Evolutionary conservation across 192 early-diverging fungal species (phyloP).

Genomic region (Backusella westeae): DNA sequence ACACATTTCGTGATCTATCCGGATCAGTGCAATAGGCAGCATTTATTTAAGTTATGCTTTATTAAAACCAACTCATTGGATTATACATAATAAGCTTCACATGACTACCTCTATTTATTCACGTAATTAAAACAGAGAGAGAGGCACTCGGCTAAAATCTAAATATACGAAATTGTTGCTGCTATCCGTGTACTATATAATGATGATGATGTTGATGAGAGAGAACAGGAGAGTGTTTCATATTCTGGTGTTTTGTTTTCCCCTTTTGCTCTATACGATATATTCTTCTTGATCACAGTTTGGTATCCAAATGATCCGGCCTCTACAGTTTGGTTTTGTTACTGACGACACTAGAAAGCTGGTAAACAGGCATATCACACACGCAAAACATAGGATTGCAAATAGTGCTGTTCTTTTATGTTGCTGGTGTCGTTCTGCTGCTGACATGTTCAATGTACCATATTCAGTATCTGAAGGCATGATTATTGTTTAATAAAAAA

Average conservation of each 20-base stretch:
- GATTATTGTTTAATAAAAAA: not conserved
- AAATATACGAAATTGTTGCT: not conserved
- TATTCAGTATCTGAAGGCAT: not conserved
- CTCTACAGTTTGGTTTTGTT: not conserved
- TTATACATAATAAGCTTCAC: not conserved
- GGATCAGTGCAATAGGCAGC: not conserved
- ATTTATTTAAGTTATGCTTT: not conserved
- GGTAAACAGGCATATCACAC: not conserved
- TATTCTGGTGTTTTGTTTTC: not conserved
- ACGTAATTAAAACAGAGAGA: no score
- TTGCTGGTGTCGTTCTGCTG: not conserved
- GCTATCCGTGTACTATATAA: not conserved
- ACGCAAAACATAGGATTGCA: not conserved
- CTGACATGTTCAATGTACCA: not conserved
- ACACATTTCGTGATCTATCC: not conserved
- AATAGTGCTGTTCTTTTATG: not conserved
- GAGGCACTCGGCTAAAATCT: no score
- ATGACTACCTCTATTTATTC: not conserved
- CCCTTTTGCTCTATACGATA: not conserved
- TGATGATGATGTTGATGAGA: not conserved
- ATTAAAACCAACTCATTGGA: not conserved
- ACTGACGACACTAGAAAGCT: not conserved
- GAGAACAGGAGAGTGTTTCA: not conserved
- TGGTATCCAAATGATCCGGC: slow-evolving; percentile 1
- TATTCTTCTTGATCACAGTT: slow-evolving; percentile 3